phyloP scores from a whole-genome alignment of 495 filamentous ascomycete species.

The Xylaria nigripes region DNA sequence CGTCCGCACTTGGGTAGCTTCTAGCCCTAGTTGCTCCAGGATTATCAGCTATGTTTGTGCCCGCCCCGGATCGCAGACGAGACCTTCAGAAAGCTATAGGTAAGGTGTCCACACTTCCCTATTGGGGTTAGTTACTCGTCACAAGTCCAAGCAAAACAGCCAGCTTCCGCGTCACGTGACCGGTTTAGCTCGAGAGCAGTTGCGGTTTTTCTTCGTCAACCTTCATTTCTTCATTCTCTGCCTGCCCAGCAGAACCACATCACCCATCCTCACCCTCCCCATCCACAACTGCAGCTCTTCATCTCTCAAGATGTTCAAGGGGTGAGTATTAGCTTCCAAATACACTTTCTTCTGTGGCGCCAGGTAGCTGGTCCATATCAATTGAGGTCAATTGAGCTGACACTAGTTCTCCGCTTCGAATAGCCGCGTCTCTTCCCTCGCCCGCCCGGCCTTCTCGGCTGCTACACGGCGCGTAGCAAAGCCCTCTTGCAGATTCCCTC shows the following conservation, averaged over 20 bases:
- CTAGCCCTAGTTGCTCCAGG: too few species aligned
- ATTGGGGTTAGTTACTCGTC: not conserved
- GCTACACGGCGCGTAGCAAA: conserved; percentile 59
- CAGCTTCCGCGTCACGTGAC: conserved; percentile 7
- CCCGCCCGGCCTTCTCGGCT: conserved; percentile 62
- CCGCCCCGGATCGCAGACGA: too few species aligned
- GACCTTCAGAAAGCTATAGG: not conserved
- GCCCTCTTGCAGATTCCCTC: conserved; percentile 55
- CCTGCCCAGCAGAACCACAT: conserved; percentile 25
- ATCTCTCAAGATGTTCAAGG: conserved; percentile 79
- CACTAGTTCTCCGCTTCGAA: conserved; percentile 27
- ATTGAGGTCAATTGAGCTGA: conserved; percentile 37
- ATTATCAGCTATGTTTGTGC: too few species aligned
- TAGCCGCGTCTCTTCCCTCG: conserved; percentile 75
- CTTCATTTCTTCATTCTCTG: conserved; percentile 26
- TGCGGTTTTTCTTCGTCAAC: conserved; percentile 24
- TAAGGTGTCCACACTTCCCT: not conserved
- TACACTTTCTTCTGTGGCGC: conserved; percentile 2
- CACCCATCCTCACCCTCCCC: conserved; percentile 36
- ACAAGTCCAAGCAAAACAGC: not conserved
- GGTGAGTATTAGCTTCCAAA: conserved; percentile 45
- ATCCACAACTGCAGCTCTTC: conserved; percentile 40
- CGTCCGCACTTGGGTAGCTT: too few species aligned
- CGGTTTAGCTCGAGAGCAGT: conserved; percentile 8
- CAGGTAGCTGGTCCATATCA: not conserved